Evolutionary conservation across 1,139 yeast genomes (phyloP).

Genomic region (Blastobotrys malaysiensis): DNA sequence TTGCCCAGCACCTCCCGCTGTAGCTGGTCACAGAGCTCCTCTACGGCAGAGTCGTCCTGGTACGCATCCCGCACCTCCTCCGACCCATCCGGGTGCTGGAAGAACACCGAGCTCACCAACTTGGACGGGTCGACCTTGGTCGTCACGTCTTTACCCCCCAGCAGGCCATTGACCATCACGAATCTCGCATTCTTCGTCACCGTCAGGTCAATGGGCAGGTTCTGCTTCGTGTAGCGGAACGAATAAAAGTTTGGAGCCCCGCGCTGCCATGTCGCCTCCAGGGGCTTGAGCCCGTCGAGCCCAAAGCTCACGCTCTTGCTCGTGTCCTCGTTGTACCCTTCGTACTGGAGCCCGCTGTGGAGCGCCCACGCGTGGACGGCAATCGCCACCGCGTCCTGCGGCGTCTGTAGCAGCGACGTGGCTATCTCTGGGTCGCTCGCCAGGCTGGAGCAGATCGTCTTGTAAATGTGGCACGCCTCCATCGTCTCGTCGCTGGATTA

Average conservation of each 20-base stretch:
- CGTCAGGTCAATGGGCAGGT: conserved; percentile 15
- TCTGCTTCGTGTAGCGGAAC: conserved; percentile 14
- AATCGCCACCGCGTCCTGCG: conserved; percentile 23
- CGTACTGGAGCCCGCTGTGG: conserved; percentile 10
- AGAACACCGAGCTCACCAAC: conserved; percentile 18
- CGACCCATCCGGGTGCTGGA: conserved; percentile 23
- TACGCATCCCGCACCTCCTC: conserved; percentile 22
- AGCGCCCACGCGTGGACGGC: conserved; percentile 22
- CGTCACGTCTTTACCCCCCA: conserved; percentile 15
- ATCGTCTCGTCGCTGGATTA: conserved; percentile 7
- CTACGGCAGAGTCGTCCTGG: conserved; percentile 18
- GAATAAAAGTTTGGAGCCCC: conserved; percentile 23
- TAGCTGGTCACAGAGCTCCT: conserved; percentile 14
- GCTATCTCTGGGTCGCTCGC: conserved; percentile 21
- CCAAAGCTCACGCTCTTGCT: conserved; percentile 1
- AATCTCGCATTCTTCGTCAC: conserved; percentile 13
- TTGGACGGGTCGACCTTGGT: conserved; percentile 14
- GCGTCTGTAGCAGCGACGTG: conserved; percentile 13
- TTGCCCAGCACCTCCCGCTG: conserved; percentile 3
- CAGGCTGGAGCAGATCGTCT: conserved; percentile 17
- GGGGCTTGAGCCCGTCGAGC: conserved; percentile 3
- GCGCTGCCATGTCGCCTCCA: conserved; percentile 18
- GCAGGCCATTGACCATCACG: conserved; percentile 16
- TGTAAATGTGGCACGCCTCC: conserved; percentile 24
- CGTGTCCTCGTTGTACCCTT: conserved; percentile 9